Evolutionary conservation across 768 basidiomycete species (phyloP).

Genomic region (Amanita muscaria): DNA sequence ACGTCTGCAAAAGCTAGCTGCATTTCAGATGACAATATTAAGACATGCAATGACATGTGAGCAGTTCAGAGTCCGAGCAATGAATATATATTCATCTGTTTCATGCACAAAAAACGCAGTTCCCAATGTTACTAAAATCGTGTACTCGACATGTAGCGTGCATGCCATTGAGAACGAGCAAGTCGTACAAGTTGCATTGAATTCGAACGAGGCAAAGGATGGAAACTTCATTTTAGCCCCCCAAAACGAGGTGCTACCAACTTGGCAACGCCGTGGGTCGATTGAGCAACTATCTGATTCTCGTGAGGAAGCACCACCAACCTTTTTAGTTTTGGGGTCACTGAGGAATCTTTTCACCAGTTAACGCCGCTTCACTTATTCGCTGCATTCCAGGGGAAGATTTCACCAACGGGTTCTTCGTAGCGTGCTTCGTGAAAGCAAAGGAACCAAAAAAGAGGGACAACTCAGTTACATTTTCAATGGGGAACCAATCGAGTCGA

Average conservation of each 20-base stretch:
- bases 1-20: slow-evolving; percentile 74
- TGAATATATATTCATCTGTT: slow-evolving; percentile 5
- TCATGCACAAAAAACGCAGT: slow-evolving; percentile 35
- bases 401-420: slow-evolving; percentile 94
- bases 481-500: slow-evolving; percentile 12
- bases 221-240: slow-evolving; percentile 64
- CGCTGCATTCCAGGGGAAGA: slow-evolving; percentile 79
- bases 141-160: slow-evolving; percentile 97
- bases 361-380: slow-evolving; percentile 49
- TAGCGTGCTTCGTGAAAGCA: slow-evolving; percentile 72
- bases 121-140: slow-evolving; percentile 68
- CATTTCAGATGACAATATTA: slow-evolving; percentile 87
- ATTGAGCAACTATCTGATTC: slow-evolving; percentile 49
- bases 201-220: slow-evolving; percentile 55
- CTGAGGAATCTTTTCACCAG: slow-evolving; percentile 22
- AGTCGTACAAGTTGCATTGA: slow-evolving; percentile 70
- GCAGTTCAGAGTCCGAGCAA: slow-evolving; percentile 15
- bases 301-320: slow-evolving; percentile 29
- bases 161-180: slow-evolving; percentile 89
- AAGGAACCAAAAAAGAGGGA: slow-evolving; percentile 17
- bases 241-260: slow-evolving; percentile 57
- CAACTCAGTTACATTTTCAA: neutral
- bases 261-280: slow-evolving; percentile 78
- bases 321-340: neutral
- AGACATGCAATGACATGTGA: slow-evolving; percentile 93